Evolutionary conservation across 208 protist species (phyloP).

Genomic region (Leishmania tarentolae): DNA sequence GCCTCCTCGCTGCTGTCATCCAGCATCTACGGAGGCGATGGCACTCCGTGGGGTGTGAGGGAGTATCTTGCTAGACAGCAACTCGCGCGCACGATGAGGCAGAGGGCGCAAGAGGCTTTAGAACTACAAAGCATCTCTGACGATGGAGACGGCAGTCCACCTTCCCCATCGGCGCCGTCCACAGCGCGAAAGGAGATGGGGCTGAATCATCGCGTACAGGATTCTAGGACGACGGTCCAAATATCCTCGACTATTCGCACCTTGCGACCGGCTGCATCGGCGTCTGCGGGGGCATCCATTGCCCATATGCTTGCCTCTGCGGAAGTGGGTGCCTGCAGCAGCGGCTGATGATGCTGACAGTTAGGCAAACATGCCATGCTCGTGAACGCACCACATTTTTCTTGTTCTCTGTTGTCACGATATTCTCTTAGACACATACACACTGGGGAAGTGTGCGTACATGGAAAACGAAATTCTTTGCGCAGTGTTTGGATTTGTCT

Average conservation of each 20-base stretch:
- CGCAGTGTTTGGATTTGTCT: neutral
- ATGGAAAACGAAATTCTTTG: neutral
- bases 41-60: conserved; percentile 21
- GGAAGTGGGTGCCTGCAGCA: neutral
- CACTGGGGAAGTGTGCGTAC: neutral
- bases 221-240: neutral
- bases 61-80: conserved; percentile 25
- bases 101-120: neutral
- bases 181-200: neutral
- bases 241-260: conserved; percentile 25
- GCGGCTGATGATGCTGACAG: neutral
- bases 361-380: neutral
- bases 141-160: neutral
- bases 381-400: neutral
- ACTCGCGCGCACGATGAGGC: conserved; percentile 19
- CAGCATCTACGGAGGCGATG: conserved; percentile 30
- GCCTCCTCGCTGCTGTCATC: neutral
- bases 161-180: neutral
- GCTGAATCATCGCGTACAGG: neutral
- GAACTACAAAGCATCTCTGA: neutral
- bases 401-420: neutral
- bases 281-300: neutral
- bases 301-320: neutral
- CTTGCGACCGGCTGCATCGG: conserved; percentile 25
- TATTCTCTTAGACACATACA: conserved; percentile 2